Base-by-base conservation (phyloP, 257 asterid species). In the Jasminum sambac region DNA sequence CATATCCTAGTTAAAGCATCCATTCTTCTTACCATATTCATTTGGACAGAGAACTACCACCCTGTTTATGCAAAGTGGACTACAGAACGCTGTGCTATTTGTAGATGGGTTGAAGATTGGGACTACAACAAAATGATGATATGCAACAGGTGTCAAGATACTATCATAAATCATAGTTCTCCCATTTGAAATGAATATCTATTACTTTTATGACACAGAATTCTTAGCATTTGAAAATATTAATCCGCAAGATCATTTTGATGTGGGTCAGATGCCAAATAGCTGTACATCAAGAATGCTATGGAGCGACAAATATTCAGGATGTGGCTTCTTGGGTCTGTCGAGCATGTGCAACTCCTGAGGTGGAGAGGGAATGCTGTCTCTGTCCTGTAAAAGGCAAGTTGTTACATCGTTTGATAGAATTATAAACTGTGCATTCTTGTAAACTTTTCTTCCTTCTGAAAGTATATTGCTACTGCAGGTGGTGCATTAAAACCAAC, bases 81-180 rank as follows among this genome's bases (percentile, higher is more conserved):
- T 16, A 76, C 99, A 36, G 99, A 95, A 78, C 84, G 95, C 46
- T 95, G 99, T 84, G 98, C 99, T 76, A 74, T 91, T 74, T 95
- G 98, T 80, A 86, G 99, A 83, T 91, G 99, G 99, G 95, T 91
- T 75, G 99, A 91, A 76, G 99, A 95, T 74, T 95, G 97, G 97
- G 98, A 91, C 62, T 84, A 95, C 82, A 95, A 95, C 79, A 95
- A 95, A 80, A 92, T 95, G 70, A 86, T 95, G 43, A 89, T 95
- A 74, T 95, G 99, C 89, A 95, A 90, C 89, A 89, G 98, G 99
- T 94, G 64, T 72, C 63, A 57, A n/a, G 48, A 55, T 59, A 70
- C 52, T 77, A 72, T 11, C 59, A 59, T 34, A 21, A 19, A 61
- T 60, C 63, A 44, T 26, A 48, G 30, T 55, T 39, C 40, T 59